phyloP scores from a whole-genome alignment of 2,329 filamentous ascomycete genomes.

The Beauveria australis region DNA sequence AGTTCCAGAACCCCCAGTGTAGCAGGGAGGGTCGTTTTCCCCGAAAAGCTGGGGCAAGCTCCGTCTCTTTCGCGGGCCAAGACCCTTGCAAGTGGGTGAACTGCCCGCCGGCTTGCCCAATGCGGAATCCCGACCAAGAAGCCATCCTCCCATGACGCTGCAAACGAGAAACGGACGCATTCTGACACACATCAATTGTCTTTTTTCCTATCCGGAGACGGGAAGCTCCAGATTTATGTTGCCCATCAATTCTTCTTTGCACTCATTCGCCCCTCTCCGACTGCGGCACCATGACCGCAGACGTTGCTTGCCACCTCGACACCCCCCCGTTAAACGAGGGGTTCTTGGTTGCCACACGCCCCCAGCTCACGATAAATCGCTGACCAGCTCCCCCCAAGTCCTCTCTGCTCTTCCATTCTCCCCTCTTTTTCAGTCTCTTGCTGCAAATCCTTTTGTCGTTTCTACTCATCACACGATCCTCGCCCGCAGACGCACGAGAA shows the following conservation, averaged over 20 bases:
- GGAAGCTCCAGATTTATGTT: constrained; percentile 5
- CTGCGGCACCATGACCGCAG: constrained; percentile 2
- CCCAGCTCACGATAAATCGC: constrained; percentile 3
- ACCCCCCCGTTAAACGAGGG: background rate
- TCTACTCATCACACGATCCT: constrained; percentile 5
- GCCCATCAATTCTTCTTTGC: background rate
- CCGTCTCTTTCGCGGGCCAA: background rate
- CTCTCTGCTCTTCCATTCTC: constrained; percentile 1
- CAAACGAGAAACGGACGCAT: background rate
- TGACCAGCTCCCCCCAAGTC: background rate
- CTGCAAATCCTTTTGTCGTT: background rate
- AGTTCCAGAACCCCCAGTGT: constrained; percentile 7
- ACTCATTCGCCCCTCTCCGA: background rate
- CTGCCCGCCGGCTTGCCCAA: constrained; percentile 11
- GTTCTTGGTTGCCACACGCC: background rate
- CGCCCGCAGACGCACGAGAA: constrained; percentile 4
- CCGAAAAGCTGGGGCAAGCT: constrained; percentile 9
- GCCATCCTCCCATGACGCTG: background rate
- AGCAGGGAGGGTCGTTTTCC: background rate
- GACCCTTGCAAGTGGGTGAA: background rate
- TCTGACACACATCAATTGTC: background rate
- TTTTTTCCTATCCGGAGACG: background rate
- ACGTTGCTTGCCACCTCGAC: background rate
- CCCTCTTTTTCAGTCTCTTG: background rate
- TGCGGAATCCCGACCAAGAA: constrained; percentile 10